Evolutionary conservation across 805 yeast species (phyloP).

Genomic region (Blastobotrys attinorum): DNA sequence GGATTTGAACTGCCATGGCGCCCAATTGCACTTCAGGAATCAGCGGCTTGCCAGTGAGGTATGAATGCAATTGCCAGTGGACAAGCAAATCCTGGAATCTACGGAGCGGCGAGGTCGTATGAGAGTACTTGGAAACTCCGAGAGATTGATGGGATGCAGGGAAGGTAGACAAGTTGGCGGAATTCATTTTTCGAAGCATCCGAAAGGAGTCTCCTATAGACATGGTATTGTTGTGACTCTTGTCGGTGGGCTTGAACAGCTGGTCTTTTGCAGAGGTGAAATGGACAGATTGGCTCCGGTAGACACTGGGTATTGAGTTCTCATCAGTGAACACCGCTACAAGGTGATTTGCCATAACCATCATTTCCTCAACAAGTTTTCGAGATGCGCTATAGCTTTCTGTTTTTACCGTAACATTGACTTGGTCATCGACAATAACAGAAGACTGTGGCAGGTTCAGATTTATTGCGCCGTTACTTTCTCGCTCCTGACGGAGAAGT

Average conservation of each 20-base stretch:
- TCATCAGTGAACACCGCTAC: constrained; percentile 21
- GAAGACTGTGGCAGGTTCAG: constrained; percentile 19
- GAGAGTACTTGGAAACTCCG: constrained; percentile 56
- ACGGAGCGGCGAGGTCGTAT: constrained; percentile 85
- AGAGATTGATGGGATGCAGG: constrained; percentile 52
- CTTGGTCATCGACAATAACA: background rate
- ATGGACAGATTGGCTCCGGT: constrained; percentile 21
- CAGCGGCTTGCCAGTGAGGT: constrained; percentile 23
- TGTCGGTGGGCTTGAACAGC: background rate
- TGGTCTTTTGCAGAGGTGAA: constrained; percentile 8
- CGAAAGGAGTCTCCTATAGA: background rate
- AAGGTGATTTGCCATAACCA: constrained; percentile 68
- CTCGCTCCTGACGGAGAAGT: constrained; percentile 28
- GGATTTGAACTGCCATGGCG: constrained; percentile 9
- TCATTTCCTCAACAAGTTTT: constrained; percentile 67
- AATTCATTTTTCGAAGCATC: background rate
- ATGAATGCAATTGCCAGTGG: constrained; percentile 65
- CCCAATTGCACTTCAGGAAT: constrained; percentile 7
- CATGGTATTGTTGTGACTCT: background rate
- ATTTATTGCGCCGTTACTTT: constrained; percentile 33
- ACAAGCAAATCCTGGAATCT: constrained; percentile 72
- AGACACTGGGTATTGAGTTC: constrained; percentile 22
- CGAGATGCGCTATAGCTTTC: constrained; percentile 41
- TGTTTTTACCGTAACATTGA: constrained; percentile 8
- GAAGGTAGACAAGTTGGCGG: constrained; percentile 23